Evolutionary conservation across 2,329 filamentous ascomycete genomes (phyloP).

Genomic region (Pyricularia sp.): DNA sequence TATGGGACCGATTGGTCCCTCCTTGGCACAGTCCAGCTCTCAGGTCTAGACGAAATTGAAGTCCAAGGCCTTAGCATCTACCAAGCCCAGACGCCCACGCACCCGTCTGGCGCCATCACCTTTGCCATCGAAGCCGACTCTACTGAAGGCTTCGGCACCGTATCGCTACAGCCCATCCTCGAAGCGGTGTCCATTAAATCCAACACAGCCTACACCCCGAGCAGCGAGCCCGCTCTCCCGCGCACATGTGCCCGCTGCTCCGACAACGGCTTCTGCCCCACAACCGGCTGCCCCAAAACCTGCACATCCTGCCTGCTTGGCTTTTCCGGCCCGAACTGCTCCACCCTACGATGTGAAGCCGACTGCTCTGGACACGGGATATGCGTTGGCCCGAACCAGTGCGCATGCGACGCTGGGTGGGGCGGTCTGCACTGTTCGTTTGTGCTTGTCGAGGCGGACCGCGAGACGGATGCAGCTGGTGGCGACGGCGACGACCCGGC

Average conservation of each 20-base stretch:
- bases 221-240: conserved; percentile 10
- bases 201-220: conserved; percentile 29
- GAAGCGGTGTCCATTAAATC: conserved; percentile 19
- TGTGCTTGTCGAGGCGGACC: conserved; percentile 27
- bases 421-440: conserved; percentile 36
- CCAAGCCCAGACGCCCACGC: conserved; percentile 23
- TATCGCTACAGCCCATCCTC: conserved; percentile 26
- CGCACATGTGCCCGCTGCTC: conserved; percentile 24
- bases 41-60: conserved; percentile 30
- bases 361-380: conserved; percentile 30
- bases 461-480: conserved; percentile 33
- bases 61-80: conserved; percentile 30
- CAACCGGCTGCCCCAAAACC: conserved; percentile 8
- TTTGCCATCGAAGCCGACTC: conserved; percentile 31
- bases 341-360: conserved; percentile 25
- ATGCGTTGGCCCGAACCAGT: conserved; percentile 31
- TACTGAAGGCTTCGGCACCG: conserved; percentile 26
- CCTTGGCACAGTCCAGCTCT: conserved; percentile 25
- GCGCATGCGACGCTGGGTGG: conserved; percentile 30
- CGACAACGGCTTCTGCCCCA: conserved; percentile 26
- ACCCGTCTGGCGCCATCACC: conserved; percentile 27
- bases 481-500: conserved; percentile 37
- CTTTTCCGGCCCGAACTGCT: conserved; percentile 25
- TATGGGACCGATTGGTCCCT: conserved; percentile 26
- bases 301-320: conserved; percentile 33